phyloP scores from a whole-genome alignment of 2,329 filamentous ascomycete species.

The Gaeumannomyces sp. region DNA sequence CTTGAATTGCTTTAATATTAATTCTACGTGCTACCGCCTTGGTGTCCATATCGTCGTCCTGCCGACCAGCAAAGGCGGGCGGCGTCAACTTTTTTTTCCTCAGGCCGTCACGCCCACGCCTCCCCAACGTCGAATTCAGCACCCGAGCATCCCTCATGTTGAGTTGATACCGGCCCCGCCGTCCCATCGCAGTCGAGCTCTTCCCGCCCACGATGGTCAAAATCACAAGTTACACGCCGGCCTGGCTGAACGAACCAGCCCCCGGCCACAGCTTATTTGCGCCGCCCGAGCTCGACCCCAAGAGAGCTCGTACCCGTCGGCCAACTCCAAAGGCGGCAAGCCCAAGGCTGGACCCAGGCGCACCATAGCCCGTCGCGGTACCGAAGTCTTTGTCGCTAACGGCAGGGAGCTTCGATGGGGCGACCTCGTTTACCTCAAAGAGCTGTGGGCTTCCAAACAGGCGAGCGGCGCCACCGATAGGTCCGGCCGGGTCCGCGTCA shows the following conservation, averaged over 20 bases:
- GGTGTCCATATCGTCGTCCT: background rate
- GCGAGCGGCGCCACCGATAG: slow-evolving; percentile 14
- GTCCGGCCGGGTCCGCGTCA: slow-evolving; percentile 32
- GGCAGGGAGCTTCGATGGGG: slow-evolving; percentile 91
- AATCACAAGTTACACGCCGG: slow-evolving; percentile 76
- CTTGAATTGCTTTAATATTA: background rate
- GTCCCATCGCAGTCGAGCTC: background rate
- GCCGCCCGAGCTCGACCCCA: slow-evolving; percentile 32
- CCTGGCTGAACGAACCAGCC: slow-evolving; percentile 75
- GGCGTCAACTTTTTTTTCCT: background rate
- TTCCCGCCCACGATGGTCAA: slow-evolving; percentile 61
- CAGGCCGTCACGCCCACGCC: background rate
- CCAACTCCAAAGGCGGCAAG: slow-evolving; percentile 38
- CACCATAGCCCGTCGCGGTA: slow-evolving; percentile 74
- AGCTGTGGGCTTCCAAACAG: slow-evolving; percentile 39
- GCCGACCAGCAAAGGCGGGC: background rate
- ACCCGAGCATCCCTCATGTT: background rate
- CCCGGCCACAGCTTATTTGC: slow-evolving; percentile 75
- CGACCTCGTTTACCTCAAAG: slow-evolving; percentile 75
- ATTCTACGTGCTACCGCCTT: background rate
- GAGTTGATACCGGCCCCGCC: background rate
- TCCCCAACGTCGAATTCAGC: background rate
- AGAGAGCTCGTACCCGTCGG: slow-evolving; percentile 20
- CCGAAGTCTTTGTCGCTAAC: slow-evolving; percentile 82
- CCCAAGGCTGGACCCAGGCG: slow-evolving; percentile 43